Base-by-base conservation (phyloP, 352 stramenopile species). In the Phytophthora colocasiae region DNA sequence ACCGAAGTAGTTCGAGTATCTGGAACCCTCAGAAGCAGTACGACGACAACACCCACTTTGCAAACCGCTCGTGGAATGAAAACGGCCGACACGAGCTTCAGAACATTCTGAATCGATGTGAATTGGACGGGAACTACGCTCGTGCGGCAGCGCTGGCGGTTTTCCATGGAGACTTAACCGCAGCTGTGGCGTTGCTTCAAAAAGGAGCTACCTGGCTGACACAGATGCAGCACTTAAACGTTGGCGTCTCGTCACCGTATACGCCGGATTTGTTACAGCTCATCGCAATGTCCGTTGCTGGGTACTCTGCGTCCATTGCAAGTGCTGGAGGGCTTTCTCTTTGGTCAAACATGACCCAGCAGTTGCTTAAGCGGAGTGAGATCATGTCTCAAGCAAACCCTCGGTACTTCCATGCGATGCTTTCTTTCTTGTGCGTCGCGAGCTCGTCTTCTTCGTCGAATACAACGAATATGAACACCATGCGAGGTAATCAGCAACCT, bases 211-310 rank as follows among this genome's bases (percentile, higher is more conserved):
- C 80, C 22, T 85, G 71, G 71, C 56, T 92, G n/a, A 83, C 54
- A 44, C 80, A 93, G 53, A 70, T 81, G 40, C 80, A 90, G 44
- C 71, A 80, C 39, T 49, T 83, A 17, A 78, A 77, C 52, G 70
- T 79, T 39, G 66, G 63, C 0, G 48, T 72, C 48, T 58, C 54
- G 41, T 69, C 62, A 14, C 73, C 77, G 8, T 85, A 88, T 47
- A 85, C 83, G 14, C 63, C 86, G 1, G 89, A 97, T 51, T 71
- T 97, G 15, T 65, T 94, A n/a, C 84, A 95, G 61, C 81, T 97
- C n/a, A 89, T 94, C 6, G 89, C 89, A 0, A 97, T 97, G 89
- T 89, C 89, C 2, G 69, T 97, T 39, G 87, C 89, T 15, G 89
- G 89, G 0, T 97, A 94, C 57, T 90, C 87, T 44, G 78, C 83